Conservation (phyloP, 2,329 filamentous ascomycete species). For the Alternaria brassicicola region DNA sequence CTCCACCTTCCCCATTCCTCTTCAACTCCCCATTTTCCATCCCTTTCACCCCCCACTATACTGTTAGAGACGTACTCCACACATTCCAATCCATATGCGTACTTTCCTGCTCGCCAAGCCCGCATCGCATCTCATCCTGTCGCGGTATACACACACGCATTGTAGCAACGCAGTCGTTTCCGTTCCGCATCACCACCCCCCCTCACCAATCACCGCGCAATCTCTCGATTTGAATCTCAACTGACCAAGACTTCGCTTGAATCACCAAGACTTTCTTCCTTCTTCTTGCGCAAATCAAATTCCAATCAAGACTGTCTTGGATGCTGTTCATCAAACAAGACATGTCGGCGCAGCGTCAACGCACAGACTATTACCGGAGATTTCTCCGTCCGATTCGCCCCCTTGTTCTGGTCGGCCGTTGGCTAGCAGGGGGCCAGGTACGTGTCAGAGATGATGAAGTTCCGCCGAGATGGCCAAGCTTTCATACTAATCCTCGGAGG, state of each 20-base stretch:
- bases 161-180: background rate
- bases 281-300: background rate
- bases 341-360: background rate
- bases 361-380: background rate
- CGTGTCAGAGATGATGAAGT: background rate
- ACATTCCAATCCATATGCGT: background rate
- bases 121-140: background rate
- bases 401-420: background rate
- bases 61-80: background rate
- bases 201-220: background rate
- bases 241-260: background rate
- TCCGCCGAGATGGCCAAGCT: constrained; percentile 1
- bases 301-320: background rate
- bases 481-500: background rate
- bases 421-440: background rate
- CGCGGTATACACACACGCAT: background rate
- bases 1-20: background rate
- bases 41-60: background rate
- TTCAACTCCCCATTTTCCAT: background rate
- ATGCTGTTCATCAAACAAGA: background rate
- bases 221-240: background rate
- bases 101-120: background rate
- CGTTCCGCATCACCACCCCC: background rate
- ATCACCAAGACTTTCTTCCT: background rate
- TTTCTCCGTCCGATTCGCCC: background rate